phyloP scores from a whole-genome alignment of 1,139 yeast species.

The Scheffersomyces stambukii region DNA sequence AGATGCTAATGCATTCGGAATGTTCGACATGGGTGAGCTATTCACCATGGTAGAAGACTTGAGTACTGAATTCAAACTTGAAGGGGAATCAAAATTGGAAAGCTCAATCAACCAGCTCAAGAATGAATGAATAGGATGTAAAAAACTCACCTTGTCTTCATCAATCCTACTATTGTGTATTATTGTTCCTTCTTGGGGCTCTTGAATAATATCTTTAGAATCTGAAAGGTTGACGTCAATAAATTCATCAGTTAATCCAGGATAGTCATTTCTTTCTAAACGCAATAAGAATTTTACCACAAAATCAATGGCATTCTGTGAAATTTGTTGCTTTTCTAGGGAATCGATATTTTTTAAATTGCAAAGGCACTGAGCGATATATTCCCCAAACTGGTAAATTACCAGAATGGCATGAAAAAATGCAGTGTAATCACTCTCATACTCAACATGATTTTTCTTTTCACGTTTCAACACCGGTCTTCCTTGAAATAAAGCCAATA shows the following conservation, averaged over 20 bases:
- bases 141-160: constrained; percentile 56
- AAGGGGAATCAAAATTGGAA: constrained; percentile 27
- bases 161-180: constrained; percentile 24
- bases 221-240: constrained; percentile 24
- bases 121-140: constrained; percentile 78
- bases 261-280: constrained; percentile 27
- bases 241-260: constrained; percentile 24
- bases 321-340: constrained; percentile 15
- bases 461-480: constrained; percentile 74
- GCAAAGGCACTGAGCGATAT: constrained; percentile 48
- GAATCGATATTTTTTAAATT: constrained; percentile 19
- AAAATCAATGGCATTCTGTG: constrained; percentile 28
- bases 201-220: constrained; percentile 15
- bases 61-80: constrained; percentile 15
- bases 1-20: constrained; percentile 16
- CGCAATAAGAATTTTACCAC: constrained; percentile 26
- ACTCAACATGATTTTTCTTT: constrained; percentile 80
- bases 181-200: constrained; percentile 18
- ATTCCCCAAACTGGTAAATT: constrained; percentile 60
- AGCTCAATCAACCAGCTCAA: constrained; percentile 67
- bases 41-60: constrained; percentile 7
- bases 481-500: constrained; percentile 73
- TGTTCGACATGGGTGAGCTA: background rate
- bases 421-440: constrained; percentile 81
- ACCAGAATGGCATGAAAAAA: constrained; percentile 76